Conservation (phyloP, 306 rosid species). For the Erythrophleum fordii region DNA sequence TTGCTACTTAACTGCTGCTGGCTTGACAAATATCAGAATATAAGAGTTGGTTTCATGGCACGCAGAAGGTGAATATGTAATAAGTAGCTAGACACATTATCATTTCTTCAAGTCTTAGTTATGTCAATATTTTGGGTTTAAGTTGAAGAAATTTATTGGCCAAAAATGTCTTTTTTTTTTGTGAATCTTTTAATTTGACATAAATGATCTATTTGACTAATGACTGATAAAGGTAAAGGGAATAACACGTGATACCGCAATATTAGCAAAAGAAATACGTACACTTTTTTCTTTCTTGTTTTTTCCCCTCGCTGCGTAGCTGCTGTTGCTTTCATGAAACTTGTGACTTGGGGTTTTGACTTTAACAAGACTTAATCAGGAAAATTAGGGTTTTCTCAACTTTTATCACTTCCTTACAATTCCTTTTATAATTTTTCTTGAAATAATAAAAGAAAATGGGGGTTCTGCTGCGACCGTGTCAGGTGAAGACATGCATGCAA, state of each 20-base stretch:
- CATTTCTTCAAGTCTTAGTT: too few relatives aligned
- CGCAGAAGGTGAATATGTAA: too few relatives aligned
- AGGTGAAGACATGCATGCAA: slow-evolving; percentile 59
- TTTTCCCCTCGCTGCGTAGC: not conserved
- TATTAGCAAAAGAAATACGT: not conserved
- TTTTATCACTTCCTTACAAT: slow-evolving; percentile 7
- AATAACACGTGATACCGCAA: not conserved
- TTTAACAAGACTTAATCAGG: slow-evolving; percentile 5
- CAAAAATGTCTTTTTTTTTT: too few relatives aligned
- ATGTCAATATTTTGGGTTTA: too few relatives aligned
- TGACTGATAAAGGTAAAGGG: not conserved
- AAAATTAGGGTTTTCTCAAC: slow-evolving; percentile 29
- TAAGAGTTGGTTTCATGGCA: too few relatives aligned
- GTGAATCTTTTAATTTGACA: not conserved
- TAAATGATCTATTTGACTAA: not conserved
- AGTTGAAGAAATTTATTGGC: too few relatives aligned
- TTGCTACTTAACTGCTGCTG: too few relatives aligned
- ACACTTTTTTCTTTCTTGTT: not conserved
- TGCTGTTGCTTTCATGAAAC: slow-evolving; percentile 2
- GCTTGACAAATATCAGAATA: too few relatives aligned
- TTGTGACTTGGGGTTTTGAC: not conserved
- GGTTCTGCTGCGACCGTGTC: slow-evolving; percentile 40
- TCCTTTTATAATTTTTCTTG: not conserved
- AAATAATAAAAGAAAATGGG: slow-evolving; percentile 35
- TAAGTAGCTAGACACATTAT: too few relatives aligned